Evolutionary conservation across 2,329 filamentous ascomycete species (phyloP).

Genomic region (Thelonectria olida): DNA sequence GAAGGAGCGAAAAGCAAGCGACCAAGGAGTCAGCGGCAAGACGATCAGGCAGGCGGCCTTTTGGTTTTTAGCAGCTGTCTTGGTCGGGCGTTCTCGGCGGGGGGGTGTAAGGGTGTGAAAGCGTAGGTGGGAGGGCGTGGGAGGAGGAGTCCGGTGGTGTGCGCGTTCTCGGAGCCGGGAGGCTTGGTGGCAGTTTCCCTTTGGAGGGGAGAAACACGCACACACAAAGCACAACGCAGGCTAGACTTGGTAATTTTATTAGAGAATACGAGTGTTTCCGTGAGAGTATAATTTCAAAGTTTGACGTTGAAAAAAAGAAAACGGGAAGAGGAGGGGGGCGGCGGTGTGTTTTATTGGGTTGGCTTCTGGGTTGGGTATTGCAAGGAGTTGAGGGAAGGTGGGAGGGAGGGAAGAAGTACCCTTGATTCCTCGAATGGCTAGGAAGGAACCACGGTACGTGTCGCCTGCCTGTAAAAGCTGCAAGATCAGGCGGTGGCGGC

Average conservation of each 20-base stretch:
- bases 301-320: background rate
- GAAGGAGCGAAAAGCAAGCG: slow-evolving; percentile 5
- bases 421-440: background rate
- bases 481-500: slow-evolving; percentile 17
- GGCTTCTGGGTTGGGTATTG: slow-evolving; percentile 8
- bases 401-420: background rate
- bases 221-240: slow-evolving; percentile 15
- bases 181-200: slow-evolving; percentile 28
- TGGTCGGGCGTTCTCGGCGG: slow-evolving; percentile 41
- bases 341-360: slow-evolving; percentile 11
- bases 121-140: slow-evolving; percentile 12
- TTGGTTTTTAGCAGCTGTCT: slow-evolving; percentile 25
- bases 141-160: slow-evolving; percentile 8
- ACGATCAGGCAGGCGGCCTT: slow-evolving; percentile 19
- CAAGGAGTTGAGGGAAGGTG: slow-evolving; percentile 1
- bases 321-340: background rate
- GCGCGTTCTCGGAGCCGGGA: slow-evolving; percentile 31
- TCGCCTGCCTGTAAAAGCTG: background rate
- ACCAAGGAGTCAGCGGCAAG: slow-evolving; percentile 15
- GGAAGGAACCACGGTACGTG: slow-evolving; percentile 7
- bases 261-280: background rate
- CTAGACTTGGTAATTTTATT: too few relatives aligned
- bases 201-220: slow-evolving; percentile 21
- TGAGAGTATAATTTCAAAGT: background rate
- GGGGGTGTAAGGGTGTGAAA: slow-evolving; percentile 25